A percentile compares a stretch with the other conserved stretches of the same genome.
Conservation (phyloP, 169 alveolate genomes). For the Plasmodium knowlesi region DNA sequence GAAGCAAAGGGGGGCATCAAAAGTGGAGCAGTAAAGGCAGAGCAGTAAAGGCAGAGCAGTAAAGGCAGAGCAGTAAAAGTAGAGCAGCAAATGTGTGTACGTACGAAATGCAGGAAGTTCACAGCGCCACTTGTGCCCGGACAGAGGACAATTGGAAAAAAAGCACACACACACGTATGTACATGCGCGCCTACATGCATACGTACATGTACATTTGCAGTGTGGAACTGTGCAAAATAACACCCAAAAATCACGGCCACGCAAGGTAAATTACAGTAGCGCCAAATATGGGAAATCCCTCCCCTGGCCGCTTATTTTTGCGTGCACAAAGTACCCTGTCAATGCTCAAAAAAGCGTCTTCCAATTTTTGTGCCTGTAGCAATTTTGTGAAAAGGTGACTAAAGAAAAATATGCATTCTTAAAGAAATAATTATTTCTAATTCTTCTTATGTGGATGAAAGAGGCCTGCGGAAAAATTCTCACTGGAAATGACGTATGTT, state of each 20-base stretch:
- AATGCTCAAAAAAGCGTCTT: background rate
- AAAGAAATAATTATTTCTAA: slow-evolving; percentile 3
- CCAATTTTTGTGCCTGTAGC: background rate
- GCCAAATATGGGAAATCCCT: background rate
- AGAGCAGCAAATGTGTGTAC: background rate
- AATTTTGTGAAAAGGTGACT: background rate
- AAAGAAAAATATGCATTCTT: background rate
- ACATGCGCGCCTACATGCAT: background rate
- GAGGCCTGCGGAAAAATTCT: background rate
- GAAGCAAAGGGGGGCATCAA: background rate
- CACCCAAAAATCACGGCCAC: background rate
- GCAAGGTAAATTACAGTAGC: background rate
- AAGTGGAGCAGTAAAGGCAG: background rate
- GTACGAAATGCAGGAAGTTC: background rate
- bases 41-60: background rate
- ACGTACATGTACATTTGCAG: slow-evolving; percentile 7
- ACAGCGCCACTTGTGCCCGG: background rate
- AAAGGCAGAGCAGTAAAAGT: background rate
- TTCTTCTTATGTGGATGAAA: background rate
- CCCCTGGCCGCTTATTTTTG: background rate
- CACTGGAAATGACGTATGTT: background rate
- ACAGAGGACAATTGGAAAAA: background rate
- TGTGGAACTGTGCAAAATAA: background rate
- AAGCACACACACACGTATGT: background rate
- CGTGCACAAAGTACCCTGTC: background rate